Evolutionary conservation across 164 flowering plant species (phyloP).

Genomic region (Berberis vulgaris): DNA sequence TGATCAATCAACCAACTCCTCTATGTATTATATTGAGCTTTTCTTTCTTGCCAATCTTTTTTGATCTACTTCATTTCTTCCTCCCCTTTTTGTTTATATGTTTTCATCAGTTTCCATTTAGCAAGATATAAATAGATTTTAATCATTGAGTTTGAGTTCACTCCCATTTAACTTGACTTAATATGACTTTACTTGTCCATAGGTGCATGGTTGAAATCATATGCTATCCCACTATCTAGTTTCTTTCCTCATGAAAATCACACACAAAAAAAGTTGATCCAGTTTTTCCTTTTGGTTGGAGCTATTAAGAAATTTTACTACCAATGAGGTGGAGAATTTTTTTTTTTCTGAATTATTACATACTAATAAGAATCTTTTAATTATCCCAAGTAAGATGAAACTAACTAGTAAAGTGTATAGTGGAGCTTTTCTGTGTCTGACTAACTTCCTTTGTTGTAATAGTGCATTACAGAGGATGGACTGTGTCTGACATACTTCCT

Average conservation of each 20-base stretch:
- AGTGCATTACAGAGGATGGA: no score
- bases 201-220: no score
- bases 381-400: not conserved
- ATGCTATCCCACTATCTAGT: no score
- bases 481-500: not conserved
- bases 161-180: not conserved
- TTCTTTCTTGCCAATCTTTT: no score
- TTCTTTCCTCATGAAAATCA: no score
- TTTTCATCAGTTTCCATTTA: not conserved
- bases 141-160: not conserved
- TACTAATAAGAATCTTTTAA: not conserved
- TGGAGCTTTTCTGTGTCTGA: constrained; percentile 4
- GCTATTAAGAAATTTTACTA: not conserved
- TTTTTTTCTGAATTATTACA: not conserved
- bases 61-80: not conserved
- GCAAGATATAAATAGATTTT: no score
- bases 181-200: no score
- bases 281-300: not conserved
- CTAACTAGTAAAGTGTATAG: not conserved
- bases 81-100: not conserved
- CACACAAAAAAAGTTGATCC: not conserved
- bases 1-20: not conserved
- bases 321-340: not conserved
- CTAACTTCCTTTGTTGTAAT: not conserved
- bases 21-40: not conserved